phyloP scores from a whole-genome alignment of 2,329 filamentous ascomycete species.

The Ophiosphaerella narmari region DNA sequence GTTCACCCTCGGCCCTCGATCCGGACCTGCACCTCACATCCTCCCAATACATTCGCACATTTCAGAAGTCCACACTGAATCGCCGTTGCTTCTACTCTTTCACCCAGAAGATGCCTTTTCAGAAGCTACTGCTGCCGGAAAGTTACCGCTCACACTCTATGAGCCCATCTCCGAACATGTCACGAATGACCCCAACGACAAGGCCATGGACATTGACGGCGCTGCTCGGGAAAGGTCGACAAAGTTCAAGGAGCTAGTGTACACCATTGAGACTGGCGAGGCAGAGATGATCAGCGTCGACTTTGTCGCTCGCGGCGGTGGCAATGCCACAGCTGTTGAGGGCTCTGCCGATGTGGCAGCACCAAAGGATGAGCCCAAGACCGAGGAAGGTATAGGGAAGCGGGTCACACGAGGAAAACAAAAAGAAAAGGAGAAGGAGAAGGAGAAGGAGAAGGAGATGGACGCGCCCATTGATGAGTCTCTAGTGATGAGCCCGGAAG shows the following conservation, averaged over 20 bases:
- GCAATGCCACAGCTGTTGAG: constrained; percentile 70
- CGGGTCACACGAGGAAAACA: constrained; percentile 54
- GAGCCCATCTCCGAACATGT: constrained; percentile 65
- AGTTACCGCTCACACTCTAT: constrained; percentile 88
- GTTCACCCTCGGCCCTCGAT: constrained; percentile 78
- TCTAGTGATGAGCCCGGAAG: constrained; percentile 59
- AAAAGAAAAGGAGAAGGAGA: constrained; percentile 58
- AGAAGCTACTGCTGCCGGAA: constrained; percentile 67
- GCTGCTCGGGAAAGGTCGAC: constrained; percentile 56
- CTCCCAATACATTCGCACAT: constrained; percentile 80
- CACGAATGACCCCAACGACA: constrained; percentile 40
- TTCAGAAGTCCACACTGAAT: constrained; percentile 77
- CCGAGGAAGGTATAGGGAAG: constrained; percentile 53
- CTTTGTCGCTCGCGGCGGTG: constrained; percentile 83
- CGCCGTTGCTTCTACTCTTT: constrained; percentile 84
- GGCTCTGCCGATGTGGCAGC: constrained; percentile 33
- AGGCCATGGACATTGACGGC: constrained; percentile 67
- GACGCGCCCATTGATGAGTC: constrained; percentile 42
- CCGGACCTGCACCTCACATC: constrained; percentile 70
- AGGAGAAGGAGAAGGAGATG: constrained; percentile 44
- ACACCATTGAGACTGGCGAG: constrained; percentile 89
- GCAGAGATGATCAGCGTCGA: constrained; percentile 98
- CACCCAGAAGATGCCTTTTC: constrained; percentile 67
- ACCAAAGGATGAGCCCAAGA: constrained; percentile 23
- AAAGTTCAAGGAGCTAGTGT: constrained; percentile 81